Evolutionary conservation across 495 filamentous ascomycete species (phyloP), one percentile per base, ranked within the genome.

Genomic region (Daldinia concentrica): DNA sequence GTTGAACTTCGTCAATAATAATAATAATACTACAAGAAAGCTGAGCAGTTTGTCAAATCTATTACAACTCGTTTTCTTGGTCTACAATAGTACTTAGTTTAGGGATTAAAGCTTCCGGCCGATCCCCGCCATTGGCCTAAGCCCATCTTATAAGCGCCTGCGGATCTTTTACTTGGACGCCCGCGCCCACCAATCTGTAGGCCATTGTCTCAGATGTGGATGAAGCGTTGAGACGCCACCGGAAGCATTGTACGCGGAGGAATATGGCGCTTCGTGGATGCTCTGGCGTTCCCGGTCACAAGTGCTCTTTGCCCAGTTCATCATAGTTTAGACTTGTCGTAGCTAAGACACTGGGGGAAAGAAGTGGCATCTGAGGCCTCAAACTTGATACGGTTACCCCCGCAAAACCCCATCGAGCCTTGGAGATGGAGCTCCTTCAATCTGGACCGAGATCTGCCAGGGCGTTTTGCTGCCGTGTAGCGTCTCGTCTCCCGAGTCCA

Each of bases 361-460:
- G 58, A 63, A 62, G 63, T 36, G 26, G 39, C 50, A 58, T 61
- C 56, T 72, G 60, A 72, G 26, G 9, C 43, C 29, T 60, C 29
- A 51, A 48, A 64, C 17, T 73, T 73, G 66, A 73, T 73, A 73
- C 58, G 50, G 60, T 69, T 69, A 73, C 71, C 71, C 71, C 71
- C 62, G 64, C 66, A 54, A 64, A 69, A 43, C 62, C 66, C 66
- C 71, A 69, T 65, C 52, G 58, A 62, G 50, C 43, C 58, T 69
- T 51, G 43, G 52, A 69, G 66, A 61, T 66, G 57, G 62, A 55
- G 57, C 55, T 63, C 43, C 54, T 62, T 65, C 50, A 61, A 73
- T 69, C 65, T 73, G 70, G 70, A 73, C 70, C 71, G 66, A 73
- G 71, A 73, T 73, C 71, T 73, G 66, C 71, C 56, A 69, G 17